These are phyloP conservation scores for Vitis rupestris DNA, from an alignment of 164 flowering plant species.

Conservation along the genomic window DNA sequence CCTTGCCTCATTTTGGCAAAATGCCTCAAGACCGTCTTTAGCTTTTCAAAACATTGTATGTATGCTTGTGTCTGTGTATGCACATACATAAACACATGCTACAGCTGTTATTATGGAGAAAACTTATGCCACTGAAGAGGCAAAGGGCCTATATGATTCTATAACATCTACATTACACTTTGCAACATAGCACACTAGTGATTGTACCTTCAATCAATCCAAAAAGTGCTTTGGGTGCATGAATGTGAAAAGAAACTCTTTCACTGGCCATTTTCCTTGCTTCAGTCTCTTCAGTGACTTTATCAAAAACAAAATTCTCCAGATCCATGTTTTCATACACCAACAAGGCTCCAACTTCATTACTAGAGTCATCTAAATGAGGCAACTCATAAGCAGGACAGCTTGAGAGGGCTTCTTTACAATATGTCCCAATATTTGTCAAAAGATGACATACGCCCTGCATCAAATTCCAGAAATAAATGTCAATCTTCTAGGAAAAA, in stretches of 20 bases:
- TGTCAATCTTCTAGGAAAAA: no score
- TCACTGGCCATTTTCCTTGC: constrained; percentile 43
- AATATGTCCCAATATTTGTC: constrained; percentile 61
- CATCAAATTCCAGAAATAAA: constrained; percentile 13
- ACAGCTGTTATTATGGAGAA: not conserved
- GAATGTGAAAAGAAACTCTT: constrained; percentile 61
- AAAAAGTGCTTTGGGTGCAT: constrained; percentile 49
- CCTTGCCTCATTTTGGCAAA: no score
- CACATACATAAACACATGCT: not conserved
- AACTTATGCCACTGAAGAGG: not conserved
- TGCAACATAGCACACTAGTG: not conserved
- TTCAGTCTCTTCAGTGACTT: constrained; percentile 54
- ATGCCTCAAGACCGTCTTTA: no score
- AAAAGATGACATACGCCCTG: constrained; percentile 86
- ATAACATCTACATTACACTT: not conserved
- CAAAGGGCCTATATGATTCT: not conserved
- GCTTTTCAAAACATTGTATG: no score
- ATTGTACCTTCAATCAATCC: constrained; percentile 62
- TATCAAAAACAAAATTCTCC: constrained; percentile 50
- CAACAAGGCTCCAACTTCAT: constrained; percentile 39
- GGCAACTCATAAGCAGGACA: constrained; percentile 43
- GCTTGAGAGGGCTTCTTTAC: constrained; percentile 53
- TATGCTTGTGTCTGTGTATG: no score
- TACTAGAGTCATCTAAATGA: constrained; percentile 44
- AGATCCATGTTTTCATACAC: constrained; percentile 72